These are phyloP conservation scores for Plectosphaerella cucumerina DNA, from an alignment of 2,329 filamentous ascomycete species.

Conservation along the genomic window DNA sequence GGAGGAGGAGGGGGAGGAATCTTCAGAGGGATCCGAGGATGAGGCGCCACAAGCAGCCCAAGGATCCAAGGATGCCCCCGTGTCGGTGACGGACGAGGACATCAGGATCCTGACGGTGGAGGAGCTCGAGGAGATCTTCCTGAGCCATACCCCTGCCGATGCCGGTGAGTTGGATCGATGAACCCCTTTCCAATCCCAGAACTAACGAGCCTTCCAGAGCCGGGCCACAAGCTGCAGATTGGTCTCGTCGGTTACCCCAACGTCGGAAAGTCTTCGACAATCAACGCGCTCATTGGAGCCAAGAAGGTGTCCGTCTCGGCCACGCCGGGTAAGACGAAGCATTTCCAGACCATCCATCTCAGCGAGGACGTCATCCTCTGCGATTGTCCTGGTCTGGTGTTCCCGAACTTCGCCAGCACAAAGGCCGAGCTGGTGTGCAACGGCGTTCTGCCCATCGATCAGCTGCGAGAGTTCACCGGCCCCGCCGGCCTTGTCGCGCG, in stretches of 20 bases:
- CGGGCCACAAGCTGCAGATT: constrained; percentile 71
- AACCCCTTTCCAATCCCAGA: background rate
- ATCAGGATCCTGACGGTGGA: constrained; percentile 87
- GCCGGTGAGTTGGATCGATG: constrained; percentile 36
- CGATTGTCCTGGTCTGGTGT: constrained; percentile 97
- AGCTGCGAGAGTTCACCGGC: constrained; percentile 87
- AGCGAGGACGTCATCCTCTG: constrained; percentile 86
- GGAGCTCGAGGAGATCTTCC: constrained; percentile 84
- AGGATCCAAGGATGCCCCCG: constrained; percentile 20
- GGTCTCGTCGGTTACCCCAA: constrained; percentile 97
- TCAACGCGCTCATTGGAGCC: constrained; percentile 96
- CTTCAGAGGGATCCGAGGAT: constrained; percentile 16
- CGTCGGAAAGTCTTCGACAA: constrained; percentile 97
- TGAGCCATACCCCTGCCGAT: constrained; percentile 60
- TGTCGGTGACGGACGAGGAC: constrained; percentile 47
- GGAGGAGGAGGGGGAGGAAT: constrained; percentile 27
- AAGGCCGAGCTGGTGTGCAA: constrained; percentile 96
- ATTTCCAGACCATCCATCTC: constrained; percentile 97
- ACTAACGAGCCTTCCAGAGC: constrained; percentile 22
- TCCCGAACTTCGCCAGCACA: constrained; percentile 94
- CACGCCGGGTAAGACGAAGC: constrained; percentile 97
- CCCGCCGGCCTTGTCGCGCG: constrained; percentile 78
- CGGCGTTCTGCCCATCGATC: constrained; percentile 92
- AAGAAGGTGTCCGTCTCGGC: constrained; percentile 98
- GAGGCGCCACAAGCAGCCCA: constrained; percentile 18